Conservation (phyloP, 225 moss, liverwort and hornwort genomes). For the Rhytidiadelphus loreus region DNA sequence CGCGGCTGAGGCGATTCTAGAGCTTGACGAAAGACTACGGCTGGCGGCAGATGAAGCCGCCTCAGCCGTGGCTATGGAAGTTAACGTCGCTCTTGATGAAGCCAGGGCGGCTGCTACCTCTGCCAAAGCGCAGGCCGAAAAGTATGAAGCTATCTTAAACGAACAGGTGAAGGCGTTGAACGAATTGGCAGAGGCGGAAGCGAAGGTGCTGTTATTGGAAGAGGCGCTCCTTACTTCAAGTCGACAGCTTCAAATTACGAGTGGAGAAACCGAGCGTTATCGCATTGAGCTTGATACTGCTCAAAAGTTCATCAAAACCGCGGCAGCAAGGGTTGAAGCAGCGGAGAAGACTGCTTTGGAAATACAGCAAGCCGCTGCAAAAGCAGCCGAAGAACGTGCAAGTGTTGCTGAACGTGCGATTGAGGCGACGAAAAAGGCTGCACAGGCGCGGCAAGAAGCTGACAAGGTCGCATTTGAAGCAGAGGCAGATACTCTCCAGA, state of each 20-base stretch:
- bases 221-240: constrained; percentile 31
- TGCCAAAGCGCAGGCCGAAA: constrained; percentile 50
- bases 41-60: constrained; percentile 48
- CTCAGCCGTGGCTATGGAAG: constrained; percentile 34
- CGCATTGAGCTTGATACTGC: constrained; percentile 42
- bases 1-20: constrained; percentile 43
- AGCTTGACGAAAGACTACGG: constrained; percentile 42
- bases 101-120: constrained; percentile 37
- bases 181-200: constrained; percentile 50
- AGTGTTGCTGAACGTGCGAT: constrained; percentile 31
- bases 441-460: constrained; percentile 24
- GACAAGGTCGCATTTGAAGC: constrained; percentile 31
- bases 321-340: constrained; percentile 30
- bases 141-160: constrained; percentile 37
- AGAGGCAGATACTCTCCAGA: constrained; percentile 48
- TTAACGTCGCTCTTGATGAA: constrained; percentile 42
- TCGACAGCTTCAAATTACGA: constrained; percentile 33
- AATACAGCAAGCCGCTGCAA: constrained; percentile 39
- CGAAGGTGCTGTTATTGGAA: constrained; percentile 31
- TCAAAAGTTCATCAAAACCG: constrained; percentile 22
- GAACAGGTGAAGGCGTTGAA: constrained; percentile 36
- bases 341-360: constrained; percentile 42
- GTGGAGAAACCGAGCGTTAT: constrained; percentile 28
- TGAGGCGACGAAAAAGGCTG: constrained; percentile 31
- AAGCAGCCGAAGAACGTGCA: constrained; percentile 35